Conservation (phyloP, 2,329 filamentous ascomycete species). For the Volutella citrinella region DNA sequence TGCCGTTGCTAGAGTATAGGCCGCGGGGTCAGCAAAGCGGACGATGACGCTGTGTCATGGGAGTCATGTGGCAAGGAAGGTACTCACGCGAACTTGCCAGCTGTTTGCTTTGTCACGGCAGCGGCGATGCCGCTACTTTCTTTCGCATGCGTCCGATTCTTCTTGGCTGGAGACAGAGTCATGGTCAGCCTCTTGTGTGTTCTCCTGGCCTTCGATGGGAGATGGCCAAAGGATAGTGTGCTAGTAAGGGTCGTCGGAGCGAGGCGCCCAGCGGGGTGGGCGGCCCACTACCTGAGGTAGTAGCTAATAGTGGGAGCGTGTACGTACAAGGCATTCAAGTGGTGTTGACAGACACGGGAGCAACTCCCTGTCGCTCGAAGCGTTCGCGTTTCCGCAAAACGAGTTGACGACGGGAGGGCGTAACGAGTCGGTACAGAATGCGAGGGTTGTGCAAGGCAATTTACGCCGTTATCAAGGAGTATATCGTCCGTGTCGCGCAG, state of each 20-base stretch:
- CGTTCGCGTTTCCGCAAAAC: conserved; percentile 29
- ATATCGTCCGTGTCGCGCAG: conserved; percentile 18
- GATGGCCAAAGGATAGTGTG: no score
- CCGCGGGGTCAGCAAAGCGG: conserved; percentile 22
- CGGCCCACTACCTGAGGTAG: no score
- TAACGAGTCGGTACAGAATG: no score
- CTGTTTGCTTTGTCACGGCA: conserved; percentile 51
- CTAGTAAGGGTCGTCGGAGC: no score
- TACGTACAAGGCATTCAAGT: conserved; percentile 37
- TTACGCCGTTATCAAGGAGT: no score
- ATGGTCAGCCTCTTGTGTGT: conserved; percentile 20
- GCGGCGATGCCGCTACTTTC: conserved; percentile 51
- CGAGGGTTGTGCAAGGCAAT: no score
- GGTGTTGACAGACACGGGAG: conserved; percentile 28
- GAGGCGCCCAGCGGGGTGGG: no score
- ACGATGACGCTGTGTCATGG: no score
- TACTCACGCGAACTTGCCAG: conserved; percentile 51
- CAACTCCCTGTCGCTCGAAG: conserved; percentile 29
- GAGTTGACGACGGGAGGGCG: no score
- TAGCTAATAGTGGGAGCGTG: no score
- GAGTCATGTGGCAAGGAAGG: conserved; percentile 28
- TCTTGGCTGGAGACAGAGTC: conserved; percentile 40
- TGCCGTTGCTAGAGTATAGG: conserved; percentile 16
- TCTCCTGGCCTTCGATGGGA: conserved; percentile 5
- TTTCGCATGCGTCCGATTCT: conserved; percentile 54